Conservation (phyloP, 257 asterid genomes). For the Nicotiana tabacum region DNA sequence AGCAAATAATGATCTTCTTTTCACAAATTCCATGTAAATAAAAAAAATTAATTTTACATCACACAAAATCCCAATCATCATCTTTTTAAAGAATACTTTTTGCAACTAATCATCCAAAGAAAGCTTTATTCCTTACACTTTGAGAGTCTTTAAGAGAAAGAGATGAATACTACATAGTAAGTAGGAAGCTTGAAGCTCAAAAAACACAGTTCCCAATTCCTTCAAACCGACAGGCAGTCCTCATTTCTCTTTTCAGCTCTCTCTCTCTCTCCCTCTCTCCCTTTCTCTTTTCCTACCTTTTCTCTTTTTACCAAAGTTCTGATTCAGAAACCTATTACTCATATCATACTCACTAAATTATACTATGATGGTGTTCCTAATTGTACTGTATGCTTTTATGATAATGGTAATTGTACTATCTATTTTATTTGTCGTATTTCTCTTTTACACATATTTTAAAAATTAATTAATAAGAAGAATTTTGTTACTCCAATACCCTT, state of each 20-base stretch:
- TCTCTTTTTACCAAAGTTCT: slow-evolving; percentile 46
- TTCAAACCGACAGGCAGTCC: slow-evolving; percentile 70
- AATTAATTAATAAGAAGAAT: no score
- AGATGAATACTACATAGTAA: neutral
- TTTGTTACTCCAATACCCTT: no score
- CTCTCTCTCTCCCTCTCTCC: slow-evolving; percentile 23
- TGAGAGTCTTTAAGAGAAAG: slow-evolving; percentile 3
- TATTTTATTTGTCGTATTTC: no score
- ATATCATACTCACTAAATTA: neutral
- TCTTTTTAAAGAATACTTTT: slow-evolving; percentile 9
- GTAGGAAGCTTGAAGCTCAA: slow-evolving; percentile 16
- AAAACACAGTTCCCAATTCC: slow-evolving; percentile 62
- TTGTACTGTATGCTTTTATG: no score
- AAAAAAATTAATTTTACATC: neutral
- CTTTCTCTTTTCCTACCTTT: slow-evolving; percentile 30
- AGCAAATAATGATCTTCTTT: neutral
- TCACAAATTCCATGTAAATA: neutral
- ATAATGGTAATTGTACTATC: no score
- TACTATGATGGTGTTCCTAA: no score
- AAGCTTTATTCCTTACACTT: slow-evolving; percentile 13
- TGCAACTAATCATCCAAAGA: slow-evolving; percentile 9
- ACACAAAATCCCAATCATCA: neutral
- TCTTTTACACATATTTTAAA: no score
- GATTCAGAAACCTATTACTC: slow-evolving; percentile 19
- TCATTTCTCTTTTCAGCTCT: slow-evolving; percentile 38